Percentiles rank a stretch among this genome's conserved stretches.
These are phyloP conservation scores for Pichia sp. DNA, from an alignment of 1,139 yeast genomes.

Conservation along the genomic window DNA sequence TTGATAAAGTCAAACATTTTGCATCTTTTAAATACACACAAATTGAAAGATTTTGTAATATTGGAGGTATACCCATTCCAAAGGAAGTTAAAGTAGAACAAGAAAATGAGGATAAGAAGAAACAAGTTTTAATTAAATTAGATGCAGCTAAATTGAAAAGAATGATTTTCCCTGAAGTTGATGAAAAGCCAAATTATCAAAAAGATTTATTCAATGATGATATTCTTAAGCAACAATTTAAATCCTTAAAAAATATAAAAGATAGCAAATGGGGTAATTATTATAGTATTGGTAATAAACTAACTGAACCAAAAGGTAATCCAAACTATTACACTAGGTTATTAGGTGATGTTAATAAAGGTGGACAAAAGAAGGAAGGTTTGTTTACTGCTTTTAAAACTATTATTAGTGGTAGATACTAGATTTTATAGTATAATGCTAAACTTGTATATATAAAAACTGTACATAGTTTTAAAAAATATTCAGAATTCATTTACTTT, in stretches of 20 bases:
- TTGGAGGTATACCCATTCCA: conserved; percentile 37
- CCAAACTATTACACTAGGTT: conserved; percentile 71
- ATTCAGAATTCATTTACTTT: conserved; percentile 27
- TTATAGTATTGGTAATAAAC: conserved; percentile 58
- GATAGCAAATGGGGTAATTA: conserved; percentile 58
- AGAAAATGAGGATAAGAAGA: conserved; percentile 26
- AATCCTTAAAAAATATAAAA: conserved; percentile 51
- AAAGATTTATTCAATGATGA: conserved; percentile 39
- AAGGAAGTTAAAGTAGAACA: conserved; percentile 27
- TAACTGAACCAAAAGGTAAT: conserved; percentile 74
- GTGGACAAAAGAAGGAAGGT: conserved; percentile 67
- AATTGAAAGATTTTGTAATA: conserved; percentile 46
- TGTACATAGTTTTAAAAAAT: neutral
- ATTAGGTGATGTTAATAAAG: conserved; percentile 51
- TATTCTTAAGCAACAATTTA: conserved; percentile 53
- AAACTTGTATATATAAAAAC: neutral
- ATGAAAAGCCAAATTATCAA: conserved; percentile 35
- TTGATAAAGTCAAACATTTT: conserved; percentile 59
- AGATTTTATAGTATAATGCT: neutral
- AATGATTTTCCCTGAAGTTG: conserved; percentile 28
- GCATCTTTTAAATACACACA: conserved; percentile 64
- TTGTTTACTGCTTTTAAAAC: conserved; percentile 60
- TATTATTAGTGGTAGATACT: conserved; percentile 59
- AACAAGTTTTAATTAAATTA: conserved; percentile 23
- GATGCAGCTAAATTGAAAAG: conserved; percentile 26